Percentiles rank a stretch among this genome's conserved stretches.
These are phyloP conservation scores for Anaeramoeba flamelloides DNA, from an alignment of 78 protist species.

Conservation along the genomic window DNA sequence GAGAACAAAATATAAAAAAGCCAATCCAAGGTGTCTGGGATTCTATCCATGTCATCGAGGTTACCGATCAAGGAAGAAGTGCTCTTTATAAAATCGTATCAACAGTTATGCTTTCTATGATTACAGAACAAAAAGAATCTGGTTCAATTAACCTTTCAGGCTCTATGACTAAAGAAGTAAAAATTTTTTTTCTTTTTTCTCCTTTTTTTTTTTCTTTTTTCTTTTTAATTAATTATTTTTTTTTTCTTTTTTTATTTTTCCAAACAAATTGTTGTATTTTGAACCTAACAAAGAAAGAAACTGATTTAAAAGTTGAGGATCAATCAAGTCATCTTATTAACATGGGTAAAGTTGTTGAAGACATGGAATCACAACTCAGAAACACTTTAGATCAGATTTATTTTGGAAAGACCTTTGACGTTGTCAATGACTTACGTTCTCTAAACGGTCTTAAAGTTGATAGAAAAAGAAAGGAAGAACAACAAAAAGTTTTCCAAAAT, in stretches of 20 bases:
- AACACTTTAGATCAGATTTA: constrained; percentile 64
- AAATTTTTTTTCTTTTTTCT: too few species aligned
- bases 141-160: constrained; percentile 65
- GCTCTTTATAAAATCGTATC: constrained; percentile 69
- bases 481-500: too few species aligned
- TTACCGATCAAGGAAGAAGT: constrained; percentile 22
- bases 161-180: constrained; percentile 42
- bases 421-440: constrained; percentile 44
- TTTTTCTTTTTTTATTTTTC: too few species aligned
- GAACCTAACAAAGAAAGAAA: constrained; percentile 35
- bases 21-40: constrained; percentile 78
- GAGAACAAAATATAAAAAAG: constrained; percentile 36
- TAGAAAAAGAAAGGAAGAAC: too few species aligned
- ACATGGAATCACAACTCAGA: constrained; percentile 70
- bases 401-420: constrained; percentile 81
- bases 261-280: too few species aligned
- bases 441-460: too few species aligned
- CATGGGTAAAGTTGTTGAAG: constrained; percentile 85
- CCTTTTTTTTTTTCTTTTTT: too few species aligned
- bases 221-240: too few species aligned
- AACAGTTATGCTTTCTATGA: constrained; percentile 72
- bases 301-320: constrained; percentile 21
- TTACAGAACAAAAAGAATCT: constrained; percentile 32
- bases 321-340: constrained; percentile 57
- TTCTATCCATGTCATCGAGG: constrained; percentile 84